Evolutionary conservation across 495 filamentous ascomycete species (phyloP), one percentile per base, ranked within the genome.

Genomic region (Penicillium paxilli): DNA sequence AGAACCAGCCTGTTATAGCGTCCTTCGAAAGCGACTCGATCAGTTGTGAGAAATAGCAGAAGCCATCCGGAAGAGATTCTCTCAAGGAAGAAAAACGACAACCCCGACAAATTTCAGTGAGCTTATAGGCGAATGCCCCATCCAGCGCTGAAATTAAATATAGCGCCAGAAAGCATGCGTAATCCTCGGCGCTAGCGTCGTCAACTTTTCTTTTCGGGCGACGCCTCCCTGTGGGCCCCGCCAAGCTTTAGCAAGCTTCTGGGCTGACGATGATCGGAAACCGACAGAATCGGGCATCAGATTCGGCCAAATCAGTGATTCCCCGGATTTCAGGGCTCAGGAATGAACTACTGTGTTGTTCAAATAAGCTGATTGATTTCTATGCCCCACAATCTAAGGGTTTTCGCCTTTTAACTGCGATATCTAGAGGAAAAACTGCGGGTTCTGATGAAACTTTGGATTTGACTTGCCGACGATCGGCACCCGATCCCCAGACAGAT

Each of bases 101-200:
- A 38, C 5, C 17, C 35, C 16, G 35, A 38, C 35, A 37, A n/a
- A 19, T 16, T 37, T 37, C 33, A 7, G 14, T 19, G 6, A 38
- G 17, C 21, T 42, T 20, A 14, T n/a, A n/a, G n/a, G 35, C 17
- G 40, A 14, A 32, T n/a, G 21, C 47, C 28, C 37, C 44, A 55
- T 51, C 21, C 40, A 38, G 35, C 19, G 47, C 47, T 25, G 22
- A 17, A 46, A 50, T 55, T 52, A 55, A 54, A 47, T 62, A 55
- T 52, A 56, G 51, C 37, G 44, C 46, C 54, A 47, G 47, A 5
- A 33, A 11, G 59, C 55, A 57, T 62, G 59, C 59, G 55, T 62
- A 65, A 65, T 28, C 55, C 55, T 59, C 52, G 37, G 50, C 62
- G 62, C 62, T 65, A 65, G 62, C 62, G 59, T 65, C 59, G 55